Evolutionary conservation across 2,329 filamentous ascomycete species (phyloP), one percentile per base, ranked within the genome.

Genomic region (Aspergillus sp.): DNA sequence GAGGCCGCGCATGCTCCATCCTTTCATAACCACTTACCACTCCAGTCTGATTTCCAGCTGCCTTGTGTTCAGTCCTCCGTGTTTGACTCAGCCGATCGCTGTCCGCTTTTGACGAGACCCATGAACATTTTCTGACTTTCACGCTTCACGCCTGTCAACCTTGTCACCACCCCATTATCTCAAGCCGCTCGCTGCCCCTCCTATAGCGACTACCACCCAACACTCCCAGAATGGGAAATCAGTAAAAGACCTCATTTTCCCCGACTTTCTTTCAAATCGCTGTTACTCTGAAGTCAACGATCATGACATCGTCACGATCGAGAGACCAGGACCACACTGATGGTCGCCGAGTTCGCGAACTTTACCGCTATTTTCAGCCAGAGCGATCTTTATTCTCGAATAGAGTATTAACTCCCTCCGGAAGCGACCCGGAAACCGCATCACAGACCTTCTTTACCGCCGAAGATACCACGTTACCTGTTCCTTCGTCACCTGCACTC

Each of bases 311-410:
- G 23, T 34, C 46, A 9, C 59, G 59, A 7, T 31, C 19, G 43
- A 62, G 30, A 31, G 61, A 64, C 34, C 57, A 60, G 34, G 64
- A 70, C 28, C 72, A 74, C 50, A 68, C 59, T 43, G 68, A 69
- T 23, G 72, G 75, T 59, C 76, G 75, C 52, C 66, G 75, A 59
- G 72, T 68, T 38, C 73, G 77, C 41, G 77, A 79, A 60, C 70
- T 78, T 31, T 79, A 78, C 63, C 75, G 77, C 56, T 79, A 77
- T 59, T 77, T 79, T 53, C 74, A 74, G 31, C 77, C 77, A 7
- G 60, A 68, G 66, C 60, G 62, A 47, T 38, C 38, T 23, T 34
- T 62, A 30, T 49, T 17, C 28, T 48, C 25, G 34, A n/a, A 46
- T 22, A n/a, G 54, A 23, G n/a, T 54, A 46, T n/a, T 47, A 49